Evolutionary conservation across 2,329 filamentous ascomycete genomes (phyloP), one percentile per base, ranked within the genome.

Genomic region (Pseudogymnoascus sp.): DNA sequence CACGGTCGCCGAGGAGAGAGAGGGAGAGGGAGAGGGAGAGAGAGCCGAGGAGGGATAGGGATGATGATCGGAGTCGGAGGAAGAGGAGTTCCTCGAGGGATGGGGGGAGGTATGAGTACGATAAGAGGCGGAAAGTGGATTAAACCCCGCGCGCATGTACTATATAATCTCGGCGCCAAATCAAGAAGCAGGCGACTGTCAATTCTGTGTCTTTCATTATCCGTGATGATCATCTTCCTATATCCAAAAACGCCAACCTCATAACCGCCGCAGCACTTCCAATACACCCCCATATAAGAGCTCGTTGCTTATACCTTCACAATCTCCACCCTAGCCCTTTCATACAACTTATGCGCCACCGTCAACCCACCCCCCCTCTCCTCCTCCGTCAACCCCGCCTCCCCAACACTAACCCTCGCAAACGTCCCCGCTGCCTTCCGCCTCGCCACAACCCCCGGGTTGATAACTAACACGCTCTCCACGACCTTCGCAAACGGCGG

Each of bases 401-500:
- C 86, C 67, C 90, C 83, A 5, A 97, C 77, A 18, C 85, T 85
- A 81, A 99, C 83, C 60, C 88, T 86, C 0, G 91, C 90, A 74
- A 89, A 97, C 0, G 92, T 96, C 5, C 95, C 95, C 0, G 93
- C 83, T 1, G 88, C 92, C 64, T 86, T 87, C 63, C 90, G 86
- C 77, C 96, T 97, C 14, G 91, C 95, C 36, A 96, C 78, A 60
- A 86, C 88, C 4, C 95, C 93, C 0, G 95, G 93, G 74, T 99
- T 99, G 71, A 99, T 89, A 11, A 92, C 86, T 5, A 97, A 77
- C 0, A 97, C 92, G 68, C 89, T 91, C 71, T 97, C 91, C 10
- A 97, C 87, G 44, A 97, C 91, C 84, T 90, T 96, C 40, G 91
- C 90, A 79, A 96, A 96, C 2, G 92, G 89, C 23, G 90, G 90